These are phyloP conservation scores for Sporothrix phasma DNA, from an alignment of 2,329 filamentous ascomycete genomes.

Conservation along the genomic window DNA sequence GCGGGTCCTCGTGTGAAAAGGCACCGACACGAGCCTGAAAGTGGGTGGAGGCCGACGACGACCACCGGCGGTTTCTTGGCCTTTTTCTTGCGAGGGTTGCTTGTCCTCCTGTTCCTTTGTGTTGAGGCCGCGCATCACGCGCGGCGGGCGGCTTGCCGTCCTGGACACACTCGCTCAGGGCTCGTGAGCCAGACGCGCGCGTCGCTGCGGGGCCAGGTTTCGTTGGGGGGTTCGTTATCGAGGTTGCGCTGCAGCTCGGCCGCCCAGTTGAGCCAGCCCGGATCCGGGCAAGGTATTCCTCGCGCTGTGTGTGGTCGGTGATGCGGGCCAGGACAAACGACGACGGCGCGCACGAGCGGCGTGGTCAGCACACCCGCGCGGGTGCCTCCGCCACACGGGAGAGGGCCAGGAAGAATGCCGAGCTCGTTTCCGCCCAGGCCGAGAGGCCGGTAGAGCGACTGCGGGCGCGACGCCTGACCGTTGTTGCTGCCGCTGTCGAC, in stretches of 20 bases:
- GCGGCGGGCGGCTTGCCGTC: slow-evolving; percentile 40
- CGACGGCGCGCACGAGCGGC: slow-evolving; percentile 25
- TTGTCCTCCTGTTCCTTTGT: not conserved
- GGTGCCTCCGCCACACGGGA: not conserved
- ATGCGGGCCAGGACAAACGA: slow-evolving; percentile 53
- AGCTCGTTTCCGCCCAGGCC: slow-evolving; percentile 2
- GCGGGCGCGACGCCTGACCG: slow-evolving; percentile 20
- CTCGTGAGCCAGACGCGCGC: slow-evolving; percentile 59
- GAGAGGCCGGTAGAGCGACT: slow-evolving; percentile 13
- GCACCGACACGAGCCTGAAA: slow-evolving; percentile 19
- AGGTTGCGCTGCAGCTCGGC: slow-evolving; percentile 68
- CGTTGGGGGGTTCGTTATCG: slow-evolving; percentile 60
- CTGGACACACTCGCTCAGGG: slow-evolving; percentile 55
- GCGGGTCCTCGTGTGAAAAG: slow-evolving; percentile 57
- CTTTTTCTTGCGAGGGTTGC: slow-evolving; percentile 7
- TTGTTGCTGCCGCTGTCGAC: slow-evolving; percentile 13
- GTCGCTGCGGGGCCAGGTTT: slow-evolving; percentile 52
- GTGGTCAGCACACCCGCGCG: slow-evolving; percentile 17
- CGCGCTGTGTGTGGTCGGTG: slow-evolving; percentile 32
- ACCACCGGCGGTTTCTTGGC: slow-evolving; percentile 19
- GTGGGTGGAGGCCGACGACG: not conserved
- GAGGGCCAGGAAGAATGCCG: not conserved
- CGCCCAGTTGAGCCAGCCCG: slow-evolving; percentile 73
- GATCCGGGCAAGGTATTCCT: slow-evolving; percentile 36
- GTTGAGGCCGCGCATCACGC: not conserved